Evolutionary conservation across 768 basidiomycete genomes (phyloP), one percentile per base, ranked within the genome.

Genomic region (Boletus bicolor): DNA sequence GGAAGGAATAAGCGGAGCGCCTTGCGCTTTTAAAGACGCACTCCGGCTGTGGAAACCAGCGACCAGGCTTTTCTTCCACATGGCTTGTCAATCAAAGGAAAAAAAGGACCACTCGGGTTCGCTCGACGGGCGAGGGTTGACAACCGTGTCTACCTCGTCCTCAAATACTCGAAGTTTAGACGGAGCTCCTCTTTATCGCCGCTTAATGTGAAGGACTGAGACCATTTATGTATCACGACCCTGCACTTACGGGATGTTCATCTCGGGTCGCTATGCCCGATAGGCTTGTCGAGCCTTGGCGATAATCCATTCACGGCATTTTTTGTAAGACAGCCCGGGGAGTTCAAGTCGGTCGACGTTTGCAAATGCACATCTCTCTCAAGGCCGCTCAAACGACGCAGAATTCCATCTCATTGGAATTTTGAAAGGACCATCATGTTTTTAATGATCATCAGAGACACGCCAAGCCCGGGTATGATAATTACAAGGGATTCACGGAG

Each of bases 1-100:
- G 17, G 34, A 6, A 12, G 59, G 5, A 12, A 68, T 54, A 2
- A 68, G 60, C n/a, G 66, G 60, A 9, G 48, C 54, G 0, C 42
- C 35, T 9, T 64, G 66, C 4, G 63, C 48, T 39, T 48, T 44
- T 7, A 36, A 14, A 7, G 59, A 56, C 26, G 14, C 12, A 14
- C 45, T 15, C 14, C 59, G 59, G 1, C 26, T 32, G 34, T 68
- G 58, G 37, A 68, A 49, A 30, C 50, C 51, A 2, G 50, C 54
- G 28, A 45, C 51, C 49, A 71, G 51, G 42, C 51, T 50, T 8
- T 56, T 52, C 42, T 49, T 64, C 51, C 58, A 57, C 64, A 64
- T 64, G 14, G 4, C 19, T 7, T 6, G 15, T 28, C n/a, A 21
- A 38, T 28, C 55, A 2, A 19, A 1, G 7, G 34, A 44, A 42